Evolutionary conservation across 2,329 filamentous ascomycete species (phyloP).

Genomic region (Talaromyces piceae): DNA sequence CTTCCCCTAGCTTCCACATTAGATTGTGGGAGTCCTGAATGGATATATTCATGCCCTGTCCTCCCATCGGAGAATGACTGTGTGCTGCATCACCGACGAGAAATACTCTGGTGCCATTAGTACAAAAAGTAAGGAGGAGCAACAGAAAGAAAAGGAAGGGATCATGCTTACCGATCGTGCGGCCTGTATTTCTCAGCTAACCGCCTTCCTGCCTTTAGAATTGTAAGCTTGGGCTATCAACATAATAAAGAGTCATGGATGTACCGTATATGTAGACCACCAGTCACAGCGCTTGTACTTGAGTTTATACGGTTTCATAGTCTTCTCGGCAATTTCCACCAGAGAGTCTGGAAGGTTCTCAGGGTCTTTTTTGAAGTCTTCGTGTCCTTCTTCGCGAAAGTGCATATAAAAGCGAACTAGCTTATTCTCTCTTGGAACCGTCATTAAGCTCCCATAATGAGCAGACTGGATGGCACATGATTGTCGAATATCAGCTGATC

Average conservation of each 20-base stretch:
- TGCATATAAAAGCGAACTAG: conserved; percentile 60
- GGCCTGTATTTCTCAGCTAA: conserved; percentile 44
- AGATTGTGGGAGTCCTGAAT: conserved; percentile 30
- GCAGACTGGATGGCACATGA: conserved; percentile 51
- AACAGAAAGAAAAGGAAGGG: background rate
- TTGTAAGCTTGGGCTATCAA: conserved; percentile 43
- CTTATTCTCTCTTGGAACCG: conserved; percentile 60
- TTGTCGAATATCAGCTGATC: conserved; percentile 47
- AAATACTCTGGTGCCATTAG: conserved; percentile 50
- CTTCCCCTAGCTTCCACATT: conserved; percentile 27
- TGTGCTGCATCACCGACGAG: conserved; percentile 57
- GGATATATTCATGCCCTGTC: conserved; percentile 29
- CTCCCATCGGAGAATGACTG: conserved; percentile 24
- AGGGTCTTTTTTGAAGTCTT: conserved; percentile 7
- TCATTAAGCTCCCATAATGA: conserved; percentile 52
- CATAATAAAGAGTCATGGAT: background rate
- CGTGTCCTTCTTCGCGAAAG: conserved; percentile 41
- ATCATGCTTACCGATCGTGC: background rate
- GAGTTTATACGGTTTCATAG: conserved; percentile 60
- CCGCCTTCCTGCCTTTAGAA: conserved; percentile 53
- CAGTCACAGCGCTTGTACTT: conserved; percentile 58
- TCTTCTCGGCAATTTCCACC: conserved; percentile 55
- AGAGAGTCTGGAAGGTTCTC: conserved; percentile 51
- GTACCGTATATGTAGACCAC: conserved; percentile 54
- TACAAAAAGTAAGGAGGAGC: background rate